phyloP scores from a whole-genome alignment of 345 rosid species.

The Trapa incisa region DNA sequence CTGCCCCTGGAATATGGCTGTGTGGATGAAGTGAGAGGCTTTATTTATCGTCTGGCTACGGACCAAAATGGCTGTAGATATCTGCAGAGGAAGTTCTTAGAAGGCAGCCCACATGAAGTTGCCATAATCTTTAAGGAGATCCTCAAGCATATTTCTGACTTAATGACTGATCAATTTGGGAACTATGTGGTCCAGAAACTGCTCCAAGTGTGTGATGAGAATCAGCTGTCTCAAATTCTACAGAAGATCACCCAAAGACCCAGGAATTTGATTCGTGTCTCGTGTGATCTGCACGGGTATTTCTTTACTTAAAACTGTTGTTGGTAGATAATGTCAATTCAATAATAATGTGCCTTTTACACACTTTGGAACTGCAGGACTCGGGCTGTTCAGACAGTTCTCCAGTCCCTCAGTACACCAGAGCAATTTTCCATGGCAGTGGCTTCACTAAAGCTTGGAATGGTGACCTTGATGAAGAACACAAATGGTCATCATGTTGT shows the following conservation, averaged over 20 bases:
- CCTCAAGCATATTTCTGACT: constrained; percentile 50
- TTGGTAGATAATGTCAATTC: background rate
- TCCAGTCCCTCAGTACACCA: constrained; percentile 38
- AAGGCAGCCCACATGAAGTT: constrained; percentile 41
- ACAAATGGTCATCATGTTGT: constrained; percentile 72
- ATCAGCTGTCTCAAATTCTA: constrained; percentile 48
- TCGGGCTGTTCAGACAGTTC: constrained; percentile 67
- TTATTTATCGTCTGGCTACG: constrained; percentile 35
- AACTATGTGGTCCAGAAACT: constrained; percentile 70
- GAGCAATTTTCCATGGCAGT: constrained; percentile 45
- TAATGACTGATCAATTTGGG: constrained; percentile 69
- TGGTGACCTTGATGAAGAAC: constrained; percentile 58
- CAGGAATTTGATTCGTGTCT: constrained; percentile 50
- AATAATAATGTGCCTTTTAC: background rate
- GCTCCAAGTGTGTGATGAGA: constrained; percentile 24
- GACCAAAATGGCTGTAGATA: constrained; percentile 74
- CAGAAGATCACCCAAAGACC: constrained; percentile 39
- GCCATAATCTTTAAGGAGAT: constrained; percentile 54
- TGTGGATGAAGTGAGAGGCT: constrained; percentile 33
- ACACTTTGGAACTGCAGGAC: constrained; percentile 30
- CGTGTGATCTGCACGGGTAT: constrained; percentile 76
- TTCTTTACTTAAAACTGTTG: constrained; percentile 8
- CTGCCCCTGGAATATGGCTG: constrained; percentile 25
- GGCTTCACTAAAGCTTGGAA: constrained; percentile 46
- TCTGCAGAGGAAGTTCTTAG: constrained; percentile 54